Evolutionary conservation across 2,329 filamentous ascomycete species (phyloP).

Genomic region (Graphiopsis chlorocephala): DNA sequence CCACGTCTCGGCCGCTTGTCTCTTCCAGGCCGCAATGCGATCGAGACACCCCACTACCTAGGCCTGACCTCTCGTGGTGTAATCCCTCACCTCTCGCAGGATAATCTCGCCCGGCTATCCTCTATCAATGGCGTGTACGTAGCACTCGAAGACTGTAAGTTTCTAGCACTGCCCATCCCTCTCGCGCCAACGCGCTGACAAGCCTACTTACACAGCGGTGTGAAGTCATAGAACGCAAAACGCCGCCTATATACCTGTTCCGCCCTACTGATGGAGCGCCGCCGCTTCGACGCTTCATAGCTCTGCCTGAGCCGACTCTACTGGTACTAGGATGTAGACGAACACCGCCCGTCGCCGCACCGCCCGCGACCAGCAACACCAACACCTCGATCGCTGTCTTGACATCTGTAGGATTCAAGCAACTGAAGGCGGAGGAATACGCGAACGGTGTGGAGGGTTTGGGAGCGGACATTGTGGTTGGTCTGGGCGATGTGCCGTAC

Average conservation of each 20-base stretch:
- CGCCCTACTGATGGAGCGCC: conserved; percentile 43
- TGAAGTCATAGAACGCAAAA: conserved; percentile 62
- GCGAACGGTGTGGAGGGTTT: conserved; percentile 61
- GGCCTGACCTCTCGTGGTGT: conserved; percentile 77
- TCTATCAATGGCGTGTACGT: conserved; percentile 70
- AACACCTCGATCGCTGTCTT: conserved; percentile 70
- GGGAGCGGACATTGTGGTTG: conserved; percentile 75
- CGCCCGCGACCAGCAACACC: conserved; percentile 51
- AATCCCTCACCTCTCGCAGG: conserved; percentile 84
- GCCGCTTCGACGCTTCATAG: conserved; percentile 73
- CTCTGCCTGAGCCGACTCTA: conserved; percentile 62
- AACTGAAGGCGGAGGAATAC: conserved; percentile 68
- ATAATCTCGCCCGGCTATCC: conserved; percentile 68
- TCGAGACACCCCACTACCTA: conserved; percentile 81
- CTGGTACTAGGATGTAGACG: conserved; percentile 76
- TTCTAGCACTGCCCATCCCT: conserved; percentile 3
- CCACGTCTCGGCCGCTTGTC: conserved; percentile 68
- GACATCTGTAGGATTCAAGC: conserved; percentile 81
- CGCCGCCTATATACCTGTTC: conserved; percentile 54
- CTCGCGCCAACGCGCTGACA: conserved; percentile 37
- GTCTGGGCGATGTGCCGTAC: conserved; percentile 69
- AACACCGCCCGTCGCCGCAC: conserved; percentile 69
- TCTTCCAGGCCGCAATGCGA: conserved; percentile 59
- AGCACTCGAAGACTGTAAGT: conserved; percentile 88
- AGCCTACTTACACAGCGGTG: conserved; percentile 32